Percentiles rank a stretch among this genome's conserved stretches.
These are phyloP conservation scores for Xenoacremonium recifei DNA, from an alignment of 2,329 filamentous ascomycete species.

Conservation along the genomic window DNA sequence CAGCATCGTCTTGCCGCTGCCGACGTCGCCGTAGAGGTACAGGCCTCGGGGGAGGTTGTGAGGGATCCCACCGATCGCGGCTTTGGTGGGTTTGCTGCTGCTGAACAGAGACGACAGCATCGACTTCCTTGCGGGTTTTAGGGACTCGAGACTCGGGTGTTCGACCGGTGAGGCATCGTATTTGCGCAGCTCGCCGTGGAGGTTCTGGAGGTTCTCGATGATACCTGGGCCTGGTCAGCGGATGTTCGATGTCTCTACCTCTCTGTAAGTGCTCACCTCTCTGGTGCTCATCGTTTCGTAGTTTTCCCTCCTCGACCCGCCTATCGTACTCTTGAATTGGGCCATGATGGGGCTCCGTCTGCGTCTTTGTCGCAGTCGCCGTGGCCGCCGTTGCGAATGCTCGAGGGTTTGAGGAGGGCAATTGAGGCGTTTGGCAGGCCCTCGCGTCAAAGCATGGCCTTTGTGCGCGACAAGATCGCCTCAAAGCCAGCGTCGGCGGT, in stretches of 20 bases:
- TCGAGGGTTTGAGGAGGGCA: conserved; percentile 13
- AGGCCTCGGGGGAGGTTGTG: conserved; percentile 79
- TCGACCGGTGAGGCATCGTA: conserved; percentile 75
- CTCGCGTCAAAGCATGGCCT: conserved; percentile 2
- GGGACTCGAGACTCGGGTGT: conserved; percentile 73
- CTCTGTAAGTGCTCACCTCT: conserved; percentile 55
- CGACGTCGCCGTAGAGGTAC: conserved; percentile 95
- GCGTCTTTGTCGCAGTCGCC: conserved; percentile 14
- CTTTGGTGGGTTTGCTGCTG: conserved; percentile 35
- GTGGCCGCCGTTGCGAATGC: conserved; percentile 32
- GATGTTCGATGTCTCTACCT: background rate
- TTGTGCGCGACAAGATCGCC: conserved; percentile 7
- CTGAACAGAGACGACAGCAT: conserved; percentile 64
- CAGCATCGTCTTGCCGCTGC: conserved; percentile 97
- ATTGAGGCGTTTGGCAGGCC: conserved; percentile 7
- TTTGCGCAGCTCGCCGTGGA: conserved; percentile 75
- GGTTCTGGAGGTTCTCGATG: conserved; percentile 82
- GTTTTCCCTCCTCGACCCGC: conserved; percentile 68
- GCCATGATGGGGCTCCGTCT: conserved; percentile 48
- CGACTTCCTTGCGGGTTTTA: conserved; percentile 53
- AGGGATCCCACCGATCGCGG: conserved; percentile 56
- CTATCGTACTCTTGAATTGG: conserved; percentile 87
- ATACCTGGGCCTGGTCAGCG: conserved; percentile 57
- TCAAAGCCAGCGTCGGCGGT: conserved; percentile 7
- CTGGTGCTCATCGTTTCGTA: conserved; percentile 90